Base-by-base conservation (phyloP, 2,329 filamentous ascomycete genomes). In the Dactylonectria estremocensis region DNA sequence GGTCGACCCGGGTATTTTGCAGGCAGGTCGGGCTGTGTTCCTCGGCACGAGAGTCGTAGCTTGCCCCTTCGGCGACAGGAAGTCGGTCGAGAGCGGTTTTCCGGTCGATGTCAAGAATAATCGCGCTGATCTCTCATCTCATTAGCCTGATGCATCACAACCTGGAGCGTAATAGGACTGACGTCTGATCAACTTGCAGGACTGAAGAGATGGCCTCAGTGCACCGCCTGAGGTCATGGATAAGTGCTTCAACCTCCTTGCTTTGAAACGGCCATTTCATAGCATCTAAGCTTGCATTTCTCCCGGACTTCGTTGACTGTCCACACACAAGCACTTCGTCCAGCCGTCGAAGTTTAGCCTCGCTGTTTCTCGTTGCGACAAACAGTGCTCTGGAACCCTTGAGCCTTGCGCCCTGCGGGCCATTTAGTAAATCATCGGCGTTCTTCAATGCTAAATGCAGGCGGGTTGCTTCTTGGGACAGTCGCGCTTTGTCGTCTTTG, bases 401-500 rank as follows among this genome's bases (percentile, higher is more conserved):
- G 40, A 43, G 40, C 33, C 40, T 43, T 43, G 40, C 40, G n/a
- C 40, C 11, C 40, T 43, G 40, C 40, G 40, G 40, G 4, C 40
- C 40, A 43, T 43, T 43, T 43, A 43, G 40, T 43, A 43, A 43
- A 43, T 43, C 40, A 16, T 43, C 40, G n/a, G 40, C 40, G 6
- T 43, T 43, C 40, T 43, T 43, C 40, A 43, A 43, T 16, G 40
- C 40, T 18, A 43, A 43, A 43, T 43, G 40, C 10, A 43, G 40
- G 40, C 6, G 40, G 40, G 40, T 43, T 43, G 40, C 40, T 43
- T 43, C 40, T 43, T 43, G 40, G 40, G 40, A 43, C 10, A 43
- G 40, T 43, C 40, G 40, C 40, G 40, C 40, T 43, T 43, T 43
- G 40, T 43, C 40, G 40, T 43, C 40, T 43, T 43, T 43, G n/a